Evolutionary conservation across 73 alveolate species (phyloP).

Genomic region (Loxodes magnus): DNA sequence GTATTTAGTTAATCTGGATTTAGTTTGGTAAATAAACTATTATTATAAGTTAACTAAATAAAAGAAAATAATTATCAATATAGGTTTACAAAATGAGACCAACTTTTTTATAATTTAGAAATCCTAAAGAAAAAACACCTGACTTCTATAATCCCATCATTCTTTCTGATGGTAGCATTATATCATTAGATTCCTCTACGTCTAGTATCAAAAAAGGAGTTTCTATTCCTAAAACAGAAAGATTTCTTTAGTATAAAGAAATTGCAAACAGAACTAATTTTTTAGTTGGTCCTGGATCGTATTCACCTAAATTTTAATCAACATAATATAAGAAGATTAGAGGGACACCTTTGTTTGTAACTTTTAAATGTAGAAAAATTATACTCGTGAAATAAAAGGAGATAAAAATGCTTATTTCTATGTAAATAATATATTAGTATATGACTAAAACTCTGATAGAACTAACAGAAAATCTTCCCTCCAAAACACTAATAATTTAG

Average conservation of each 20-base stretch:
- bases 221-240: background rate
- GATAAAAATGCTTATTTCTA: background rate
- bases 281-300: constrained; percentile 13
- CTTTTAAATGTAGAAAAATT: too few relatives aligned
- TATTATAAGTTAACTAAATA: too few relatives aligned
- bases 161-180: background rate
- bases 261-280: constrained; percentile 9
- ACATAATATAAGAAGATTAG: background rate
- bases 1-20: too few relatives aligned
- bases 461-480: too few relatives aligned
- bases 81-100: too few relatives aligned
- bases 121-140: constrained; percentile 18
- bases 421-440: background rate
- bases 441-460: too few relatives aligned
- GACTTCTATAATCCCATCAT: constrained; percentile 1
- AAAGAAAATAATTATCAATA: too few relatives aligned
- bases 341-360: background rate
- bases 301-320: background rate
- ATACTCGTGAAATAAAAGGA: background rate
- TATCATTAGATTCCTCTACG: background rate
- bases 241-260: constrained; percentile 2
- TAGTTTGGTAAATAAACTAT: too few relatives aligned
- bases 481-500: too few relatives aligned
- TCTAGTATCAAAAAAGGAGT: background rate
- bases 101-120: constrained; percentile 5